A percentile compares a stretch with the other conserved stretches of the same genome.
Conservation (phyloP, 2,329 filamentous ascomycete genomes). For the Exserohilum turcica region DNA sequence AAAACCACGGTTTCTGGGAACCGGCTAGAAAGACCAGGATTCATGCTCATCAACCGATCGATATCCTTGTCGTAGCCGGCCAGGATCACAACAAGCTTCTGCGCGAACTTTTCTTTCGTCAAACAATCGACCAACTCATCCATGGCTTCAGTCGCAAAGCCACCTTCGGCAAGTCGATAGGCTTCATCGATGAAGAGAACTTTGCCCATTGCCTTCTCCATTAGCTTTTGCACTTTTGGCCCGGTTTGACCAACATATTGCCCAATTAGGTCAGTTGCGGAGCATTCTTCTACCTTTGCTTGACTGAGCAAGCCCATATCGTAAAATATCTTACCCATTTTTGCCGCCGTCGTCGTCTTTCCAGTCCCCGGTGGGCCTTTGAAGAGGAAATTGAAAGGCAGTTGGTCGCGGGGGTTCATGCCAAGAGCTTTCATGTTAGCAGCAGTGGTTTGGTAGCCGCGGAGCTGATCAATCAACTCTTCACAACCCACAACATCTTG, state of each 20-base stretch:
- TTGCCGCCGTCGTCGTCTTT: slow-evolving; percentile 72
- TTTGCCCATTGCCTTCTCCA: slow-evolving; percentile 67
- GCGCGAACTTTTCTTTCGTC: slow-evolving; percentile 61
- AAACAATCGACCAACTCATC: slow-evolving; percentile 59
- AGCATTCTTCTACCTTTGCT: slow-evolving; percentile 67
- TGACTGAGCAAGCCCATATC: slow-evolving; percentile 71
- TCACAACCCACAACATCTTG: slow-evolving; percentile 64
- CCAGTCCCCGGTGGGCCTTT: slow-evolving; percentile 62
- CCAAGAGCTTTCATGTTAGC: slow-evolving; percentile 57
- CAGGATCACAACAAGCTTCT: slow-evolving; percentile 69
- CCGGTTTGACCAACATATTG: slow-evolving; percentile 72
- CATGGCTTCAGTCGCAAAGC: slow-evolving; percentile 62
- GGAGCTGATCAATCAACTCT: slow-evolving; percentile 57
- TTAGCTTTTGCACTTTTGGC: slow-evolving; percentile 64
- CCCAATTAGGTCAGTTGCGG: slow-evolving; percentile 70
- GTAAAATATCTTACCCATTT: slow-evolving; percentile 76
- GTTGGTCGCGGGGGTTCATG: slow-evolving; percentile 61
- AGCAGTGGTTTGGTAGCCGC: slow-evolving; percentile 61
- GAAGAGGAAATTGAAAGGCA: slow-evolving; percentile 73
- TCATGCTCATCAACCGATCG: slow-evolving; percentile 64
- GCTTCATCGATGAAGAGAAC: slow-evolving; percentile 76
- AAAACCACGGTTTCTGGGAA: slow-evolving; percentile 69
- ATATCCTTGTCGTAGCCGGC: slow-evolving; percentile 70
- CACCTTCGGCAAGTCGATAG: slow-evolving; percentile 65
- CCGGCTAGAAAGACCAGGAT: slow-evolving; percentile 67